Base-by-base conservation (phyloP, 2,329 filamentous ascomycete species). In the Alternaria longipes region DNA sequence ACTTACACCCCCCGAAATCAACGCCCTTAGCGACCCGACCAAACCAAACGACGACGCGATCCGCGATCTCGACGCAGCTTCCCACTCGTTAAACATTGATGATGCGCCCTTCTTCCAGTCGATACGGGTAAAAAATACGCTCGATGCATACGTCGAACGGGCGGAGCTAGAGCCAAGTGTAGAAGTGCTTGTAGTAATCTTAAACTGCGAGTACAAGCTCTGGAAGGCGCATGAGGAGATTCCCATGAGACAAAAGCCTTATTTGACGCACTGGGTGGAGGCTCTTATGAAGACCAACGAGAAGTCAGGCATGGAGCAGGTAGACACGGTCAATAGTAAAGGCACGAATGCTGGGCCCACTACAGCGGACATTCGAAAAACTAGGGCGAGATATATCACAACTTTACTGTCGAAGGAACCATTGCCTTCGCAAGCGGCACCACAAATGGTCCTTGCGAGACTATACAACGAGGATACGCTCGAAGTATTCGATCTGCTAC, bases 221-320 rank as follows among this genome's bases (percentile, higher is more conserved):
- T 79, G 72, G 70, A 57, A 57, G 14, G 54, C 77, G 60, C 74
- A 77, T 41, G 62, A 70, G 34, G 49, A 55, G 4, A 78, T 69
- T 3, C 67, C 72, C 16, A 65, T 80, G 7, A 64, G 69, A 30
- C 59, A 72, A 45, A 80, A 81, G 41, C 79, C 79, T 2, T 80
- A 79, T 60, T 68, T 81, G 20, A 70, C 73, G 5, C 78, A 81
- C 51, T 81, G 79, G 79, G 74, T 81, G 41, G 77, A 80, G 63
- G 70, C 74, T 1, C 56, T 79, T 5, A 67, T 72, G 56, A 56
- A 67, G 5, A 62, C 72, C 3, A 60, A 66, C 1, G 41, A 22
- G 24, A 44, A 54, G 6, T 30, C 36, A 22, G 22, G 26, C 7
- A 18, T 22, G 20, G 30, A 9, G 8, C n/a, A 24, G 41, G 26